phyloP scores from a whole-genome alignment of 495 filamentous ascomycete species.

The Sordaria brevicollis region DNA sequence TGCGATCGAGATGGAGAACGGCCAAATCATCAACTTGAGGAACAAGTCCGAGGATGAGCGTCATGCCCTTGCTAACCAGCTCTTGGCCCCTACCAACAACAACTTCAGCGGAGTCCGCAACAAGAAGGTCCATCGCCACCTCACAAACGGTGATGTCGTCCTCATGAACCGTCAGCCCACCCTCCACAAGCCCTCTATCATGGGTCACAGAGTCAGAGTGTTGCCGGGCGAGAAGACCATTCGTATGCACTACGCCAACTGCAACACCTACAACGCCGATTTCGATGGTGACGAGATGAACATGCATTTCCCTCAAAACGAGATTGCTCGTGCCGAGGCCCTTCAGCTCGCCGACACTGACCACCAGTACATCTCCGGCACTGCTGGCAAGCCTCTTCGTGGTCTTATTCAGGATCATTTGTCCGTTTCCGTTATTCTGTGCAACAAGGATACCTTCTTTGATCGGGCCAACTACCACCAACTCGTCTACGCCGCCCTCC shows the following conservation, averaged over 20 bases:
- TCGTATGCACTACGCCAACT: slow-evolving; percentile 99
- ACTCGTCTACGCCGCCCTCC: slow-evolving; percentile 75
- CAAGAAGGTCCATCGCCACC: slow-evolving; percentile 95
- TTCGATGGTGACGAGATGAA: slow-evolving; percentile 99
- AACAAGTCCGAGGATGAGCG: slow-evolving; percentile 80
- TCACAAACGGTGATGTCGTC: slow-evolving; percentile 92
- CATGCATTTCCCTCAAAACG: slow-evolving; percentile 99
- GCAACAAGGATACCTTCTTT: slow-evolving; percentile 89
- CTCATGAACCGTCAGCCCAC: slow-evolving; percentile 99
- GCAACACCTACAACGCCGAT: slow-evolving; percentile 99
- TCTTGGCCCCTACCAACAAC: slow-evolving; percentile 78
- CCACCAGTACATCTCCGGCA: slow-evolving; percentile 91
- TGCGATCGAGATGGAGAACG: slow-evolving; percentile 91
- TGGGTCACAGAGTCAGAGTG: slow-evolving; percentile 91
- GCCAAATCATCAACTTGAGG: slow-evolving; percentile 78
- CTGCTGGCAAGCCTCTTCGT: slow-evolving; percentile 86
- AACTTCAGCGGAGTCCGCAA: slow-evolving; percentile 66
- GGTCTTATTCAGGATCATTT: slow-evolving; percentile 99
- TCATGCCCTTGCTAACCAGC: slow-evolving; percentile 76
- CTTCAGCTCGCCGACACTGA: slow-evolving; percentile 90
- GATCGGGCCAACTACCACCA: slow-evolving; percentile 83
- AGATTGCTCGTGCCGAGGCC: slow-evolving; percentile 85
- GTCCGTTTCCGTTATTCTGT: slow-evolving; percentile 84
- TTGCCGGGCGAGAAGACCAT: slow-evolving; percentile 91
- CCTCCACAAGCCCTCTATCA: slow-evolving; percentile 98